Percentiles rank a stretch among this genome's conserved stretches.
phyloP scores from a whole-genome alignment of 75 land plant genomes.

The Selaginella tamariscina region DNA sequence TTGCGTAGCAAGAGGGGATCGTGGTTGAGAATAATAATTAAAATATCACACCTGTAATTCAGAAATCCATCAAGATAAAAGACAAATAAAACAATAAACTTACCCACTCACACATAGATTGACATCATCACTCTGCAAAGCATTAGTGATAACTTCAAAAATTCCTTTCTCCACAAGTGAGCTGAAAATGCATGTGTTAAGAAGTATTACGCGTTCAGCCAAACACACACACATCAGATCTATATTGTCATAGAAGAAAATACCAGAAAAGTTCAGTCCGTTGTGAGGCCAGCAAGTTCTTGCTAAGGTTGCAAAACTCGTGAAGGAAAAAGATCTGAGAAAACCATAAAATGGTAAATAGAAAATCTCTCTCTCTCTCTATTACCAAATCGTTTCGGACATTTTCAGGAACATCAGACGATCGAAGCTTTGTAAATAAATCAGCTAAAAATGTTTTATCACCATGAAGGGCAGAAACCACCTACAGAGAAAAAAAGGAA shows the following conservation, averaged over 20 bases:
- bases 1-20: constrained; percentile 67
- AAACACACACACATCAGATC: background rate
- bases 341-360: no score
- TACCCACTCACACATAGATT: constrained; percentile 79
- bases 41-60: constrained; percentile 83
- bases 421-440: constrained; percentile 57
- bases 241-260: background rate
- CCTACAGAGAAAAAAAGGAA: constrained; percentile 19
- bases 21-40: constrained; percentile 65
- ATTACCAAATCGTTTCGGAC: constrained; percentile 64
- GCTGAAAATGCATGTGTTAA: constrained; percentile 28
- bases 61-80: constrained; percentile 3
- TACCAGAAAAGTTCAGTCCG: constrained; percentile 72
- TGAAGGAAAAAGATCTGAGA: constrained; percentile 66
- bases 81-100: background rate
- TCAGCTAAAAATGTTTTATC: constrained; percentile 66
- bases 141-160: constrained; percentile 61
- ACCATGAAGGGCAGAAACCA: constrained; percentile 54
- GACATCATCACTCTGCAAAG: constrained; percentile 55
- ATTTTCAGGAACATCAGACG: constrained; percentile 40
- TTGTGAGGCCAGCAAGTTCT: constrained; percentile 57
- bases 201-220: no score
- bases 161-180: constrained; percentile 75
- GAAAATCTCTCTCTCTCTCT: background rate
- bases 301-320: constrained; percentile 78